Conservation (phyloP, 805 yeast genomes). For the Lipomyces kockii region DNA sequence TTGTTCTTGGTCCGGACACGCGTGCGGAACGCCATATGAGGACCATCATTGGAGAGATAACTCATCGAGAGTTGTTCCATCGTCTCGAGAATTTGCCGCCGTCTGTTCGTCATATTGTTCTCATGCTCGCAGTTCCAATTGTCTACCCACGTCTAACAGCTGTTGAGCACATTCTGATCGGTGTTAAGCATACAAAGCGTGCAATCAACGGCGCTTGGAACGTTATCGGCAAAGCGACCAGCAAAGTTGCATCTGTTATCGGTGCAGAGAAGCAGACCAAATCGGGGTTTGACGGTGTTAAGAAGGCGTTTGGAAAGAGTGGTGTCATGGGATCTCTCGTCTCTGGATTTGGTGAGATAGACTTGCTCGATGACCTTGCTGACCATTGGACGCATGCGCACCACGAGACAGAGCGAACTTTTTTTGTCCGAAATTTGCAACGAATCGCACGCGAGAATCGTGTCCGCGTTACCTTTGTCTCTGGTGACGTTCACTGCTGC, state of each 20-base stretch:
- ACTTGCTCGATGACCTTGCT: conserved; percentile 87
- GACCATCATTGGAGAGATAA: conserved; percentile 56
- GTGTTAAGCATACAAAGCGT: conserved; percentile 46
- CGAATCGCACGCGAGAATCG: conserved; percentile 67
- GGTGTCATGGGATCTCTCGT: conserved; percentile 72
- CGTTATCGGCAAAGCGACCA: conserved; percentile 31
- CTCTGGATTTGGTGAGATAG: conserved; percentile 89
- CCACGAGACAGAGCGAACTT: conserved; percentile 86
- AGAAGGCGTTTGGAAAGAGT: conserved; percentile 41
- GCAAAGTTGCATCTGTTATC: conserved; percentile 62
- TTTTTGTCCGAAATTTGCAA: conserved; percentile 62
- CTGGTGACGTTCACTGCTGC: conserved; percentile 94
- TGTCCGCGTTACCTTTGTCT: conserved; percentile 77
- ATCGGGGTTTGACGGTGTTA: conserved; percentile 39
- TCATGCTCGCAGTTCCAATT: conserved; percentile 92
- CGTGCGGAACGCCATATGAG: conserved; percentile 82
- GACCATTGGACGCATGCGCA: conserved; percentile 95
- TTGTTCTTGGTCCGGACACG: conserved; percentile 83
- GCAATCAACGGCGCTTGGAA: conserved; percentile 37
- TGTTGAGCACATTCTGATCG: conserved; percentile 74
- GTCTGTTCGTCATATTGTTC: conserved; percentile 71
- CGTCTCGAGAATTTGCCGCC: conserved; percentile 63
- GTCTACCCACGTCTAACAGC: conserved; percentile 93
- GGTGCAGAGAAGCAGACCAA: conserved; percentile 48
- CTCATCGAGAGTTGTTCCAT: conserved; percentile 66